Evolutionary conservation across 179 eudicot species (phyloP), one percentile per base, ranked within the genome.

Genomic region (Pouteria campechiana): DNA sequence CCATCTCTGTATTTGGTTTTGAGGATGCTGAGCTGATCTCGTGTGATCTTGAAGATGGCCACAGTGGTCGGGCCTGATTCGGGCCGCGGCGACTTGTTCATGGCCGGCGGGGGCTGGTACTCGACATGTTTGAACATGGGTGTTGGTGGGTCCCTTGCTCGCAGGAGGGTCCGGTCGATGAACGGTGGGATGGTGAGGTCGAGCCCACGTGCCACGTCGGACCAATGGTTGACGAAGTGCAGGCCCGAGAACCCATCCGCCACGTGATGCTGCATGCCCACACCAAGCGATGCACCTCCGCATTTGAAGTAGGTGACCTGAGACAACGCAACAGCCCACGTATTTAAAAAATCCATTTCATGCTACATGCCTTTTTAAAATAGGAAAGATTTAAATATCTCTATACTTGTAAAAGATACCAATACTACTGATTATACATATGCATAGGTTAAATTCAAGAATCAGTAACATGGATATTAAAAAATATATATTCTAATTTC

Each of bases 251-350:
- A 55, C 25, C 90, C 90, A 30, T 80, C 90, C 0, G 74, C 78
- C 8, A 49, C 71, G 21, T 67, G 80, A 50, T 83, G 94, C 24
- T 76, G 83, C 65, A 55, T 65, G 6, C 80, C 80, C 6, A 80
- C 79, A 5, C 86, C 90, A 3, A 80, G 72, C 1, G 83, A 74
- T 0, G 64, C 90, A 17, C 83, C 80, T 0, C 86, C 86, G 21
- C 94, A 83, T 32, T 61, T 59, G 64, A 83, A 83, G 42, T 67
- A 63, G 16, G 94, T 83, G 8, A 83, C 48, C 79, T 76, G 74
- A 34, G 36, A 20, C 24, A 36, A n/a, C n/a, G n/a, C n/a, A n/a
- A n/a, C n/a, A n/a, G n/a, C n/a, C n/a, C n/a, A n/a, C n/a, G n/a
- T n/a, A n/a, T n/a, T n/a, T n/a, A n/a, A n/a, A n/a, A n/a, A n/a